Evolutionary conservation across 768 basidiomycete species (phyloP).

Genomic region (Infundibulicybe gibba): DNA sequence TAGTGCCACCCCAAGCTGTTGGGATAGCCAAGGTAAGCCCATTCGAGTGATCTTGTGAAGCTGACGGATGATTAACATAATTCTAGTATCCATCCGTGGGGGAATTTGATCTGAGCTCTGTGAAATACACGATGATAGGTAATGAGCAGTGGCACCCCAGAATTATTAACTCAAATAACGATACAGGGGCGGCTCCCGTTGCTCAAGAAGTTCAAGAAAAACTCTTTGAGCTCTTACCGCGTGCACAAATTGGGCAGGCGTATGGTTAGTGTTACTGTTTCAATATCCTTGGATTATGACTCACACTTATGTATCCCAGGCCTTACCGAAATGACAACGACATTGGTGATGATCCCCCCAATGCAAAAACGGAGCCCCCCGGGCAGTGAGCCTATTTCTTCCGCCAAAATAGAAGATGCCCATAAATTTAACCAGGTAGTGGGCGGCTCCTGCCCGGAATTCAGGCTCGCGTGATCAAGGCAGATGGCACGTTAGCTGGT

Average conservation of each 20-base stretch:
- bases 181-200: conserved; percentile 56
- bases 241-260: conserved; percentile 53
- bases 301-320: conserved; percentile 10
- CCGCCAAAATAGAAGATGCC: neutral
- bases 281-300: neutral
- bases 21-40: conserved; percentile 43
- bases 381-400: conserved; percentile 23
- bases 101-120: conserved; percentile 35
- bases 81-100: conserved; percentile 39
- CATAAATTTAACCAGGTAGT: conserved; percentile 23
- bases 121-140: conserved; percentile 39
- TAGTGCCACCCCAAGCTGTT: conserved; percentile 49
- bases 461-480: conserved; percentile 37
- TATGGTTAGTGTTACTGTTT: conserved; percentile 38
- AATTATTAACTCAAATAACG: conserved; percentile 5
- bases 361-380: conserved; percentile 35
- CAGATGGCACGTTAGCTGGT: conserved; percentile 38
- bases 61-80: neutral
- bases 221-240: conserved; percentile 42
- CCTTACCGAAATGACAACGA: conserved; percentile 37
- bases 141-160: conserved; percentile 16
- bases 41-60: neutral
- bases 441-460: conserved; percentile 44
- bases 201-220: conserved; percentile 45
- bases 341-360: conserved; percentile 41